Percentiles rank a stretch among this genome's conserved stretches.
phyloP scores from a whole-genome alignment of 2,329 filamentous ascomycete species.

The Plenodomus lindquistii region DNA sequence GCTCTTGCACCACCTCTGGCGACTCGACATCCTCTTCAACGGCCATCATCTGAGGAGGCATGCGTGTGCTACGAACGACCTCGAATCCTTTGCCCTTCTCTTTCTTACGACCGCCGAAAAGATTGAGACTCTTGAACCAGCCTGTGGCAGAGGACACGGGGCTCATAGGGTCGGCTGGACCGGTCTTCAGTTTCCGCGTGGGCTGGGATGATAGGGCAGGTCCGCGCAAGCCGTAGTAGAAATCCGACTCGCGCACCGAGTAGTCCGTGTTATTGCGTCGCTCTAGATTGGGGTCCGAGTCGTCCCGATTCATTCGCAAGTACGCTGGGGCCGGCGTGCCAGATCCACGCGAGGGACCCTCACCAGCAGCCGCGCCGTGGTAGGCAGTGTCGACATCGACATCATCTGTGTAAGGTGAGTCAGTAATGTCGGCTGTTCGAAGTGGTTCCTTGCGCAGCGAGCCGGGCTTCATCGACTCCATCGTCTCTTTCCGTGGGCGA shows the following conservation, averaged over 20 bases:
- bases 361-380: conserved; percentile 23
- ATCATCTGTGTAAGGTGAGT: conserved; percentile 51
- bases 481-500: conserved; percentile 66
- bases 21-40: conserved; percentile 63
- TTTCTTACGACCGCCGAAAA: conserved; percentile 84
- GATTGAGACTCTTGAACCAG: conserved; percentile 71
- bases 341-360: conserved; percentile 39
- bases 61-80: conserved; percentile 86
- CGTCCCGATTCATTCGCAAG: conserved; percentile 52
- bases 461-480: conserved; percentile 54
- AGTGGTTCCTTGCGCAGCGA: conserved; percentile 51
- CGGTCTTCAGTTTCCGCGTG: conserved; percentile 85
- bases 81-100: conserved; percentile 97
- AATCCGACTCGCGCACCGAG: conserved; percentile 91
- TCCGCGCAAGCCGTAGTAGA: conserved; percentile 92
- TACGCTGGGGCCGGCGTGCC: conserved; percentile 53
- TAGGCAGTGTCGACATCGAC: conserved; percentile 18
- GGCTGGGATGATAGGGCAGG: conserved; percentile 81
- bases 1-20: conserved; percentile 34
- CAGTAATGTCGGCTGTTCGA: conserved; percentile 52
- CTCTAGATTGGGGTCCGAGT: conserved; percentile 60
- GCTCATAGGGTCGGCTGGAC: conserved; percentile 90
- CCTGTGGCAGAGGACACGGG: conserved; percentile 86
- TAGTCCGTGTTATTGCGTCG: conserved; percentile 74
- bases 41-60: conserved; percentile 73